Conservation (phyloP, 805 yeast genomes). For the Brettanomyces anomalus region DNA sequence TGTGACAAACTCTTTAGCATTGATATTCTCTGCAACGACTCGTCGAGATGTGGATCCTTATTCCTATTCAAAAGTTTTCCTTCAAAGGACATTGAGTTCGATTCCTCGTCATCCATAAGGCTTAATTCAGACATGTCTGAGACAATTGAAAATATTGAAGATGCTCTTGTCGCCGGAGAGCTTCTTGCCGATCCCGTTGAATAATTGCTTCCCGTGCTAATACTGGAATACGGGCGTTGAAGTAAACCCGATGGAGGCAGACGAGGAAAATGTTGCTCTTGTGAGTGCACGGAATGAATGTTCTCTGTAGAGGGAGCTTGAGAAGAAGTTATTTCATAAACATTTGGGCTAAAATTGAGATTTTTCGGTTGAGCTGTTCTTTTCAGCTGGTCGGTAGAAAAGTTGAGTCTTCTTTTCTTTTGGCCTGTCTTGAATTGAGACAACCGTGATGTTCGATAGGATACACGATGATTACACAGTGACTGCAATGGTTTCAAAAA, state of each 20-base stretch:
- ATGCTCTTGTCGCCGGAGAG: slow-evolving; percentile 33
- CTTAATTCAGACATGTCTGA: slow-evolving; percentile 22
- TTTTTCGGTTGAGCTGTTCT: background rate
- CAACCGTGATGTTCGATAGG: slow-evolving; percentile 9
- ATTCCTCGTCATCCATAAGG: slow-evolving; percentile 13
- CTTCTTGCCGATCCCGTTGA: slow-evolving; percentile 13
- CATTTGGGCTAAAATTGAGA: background rate
- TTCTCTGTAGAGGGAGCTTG: too few relatives aligned
- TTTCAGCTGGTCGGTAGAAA: background rate
- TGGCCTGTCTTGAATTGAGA: slow-evolving; percentile 4
- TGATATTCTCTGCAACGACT: slow-evolving; percentile 28
- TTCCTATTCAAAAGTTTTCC: slow-evolving; percentile 27
- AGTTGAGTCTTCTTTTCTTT: background rate
- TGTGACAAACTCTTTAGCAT: slow-evolving; percentile 17
- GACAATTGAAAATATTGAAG: slow-evolving; percentile 34
- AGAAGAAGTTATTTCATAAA: too few relatives aligned
- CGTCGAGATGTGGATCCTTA: slow-evolving; percentile 26
- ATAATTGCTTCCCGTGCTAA: background rate
- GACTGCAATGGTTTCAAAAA: slow-evolving; percentile 44
- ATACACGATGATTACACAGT: slow-evolving; percentile 28
- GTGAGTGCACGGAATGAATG: too few relatives aligned
- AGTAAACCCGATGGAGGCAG: background rate
- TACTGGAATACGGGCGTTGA: background rate
- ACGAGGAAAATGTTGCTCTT: background rate
- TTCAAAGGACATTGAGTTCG: slow-evolving; percentile 23